Base-by-base conservation (phyloP, 2,329 filamentous ascomycete genomes). In the Aspergillus sp. region DNA sequence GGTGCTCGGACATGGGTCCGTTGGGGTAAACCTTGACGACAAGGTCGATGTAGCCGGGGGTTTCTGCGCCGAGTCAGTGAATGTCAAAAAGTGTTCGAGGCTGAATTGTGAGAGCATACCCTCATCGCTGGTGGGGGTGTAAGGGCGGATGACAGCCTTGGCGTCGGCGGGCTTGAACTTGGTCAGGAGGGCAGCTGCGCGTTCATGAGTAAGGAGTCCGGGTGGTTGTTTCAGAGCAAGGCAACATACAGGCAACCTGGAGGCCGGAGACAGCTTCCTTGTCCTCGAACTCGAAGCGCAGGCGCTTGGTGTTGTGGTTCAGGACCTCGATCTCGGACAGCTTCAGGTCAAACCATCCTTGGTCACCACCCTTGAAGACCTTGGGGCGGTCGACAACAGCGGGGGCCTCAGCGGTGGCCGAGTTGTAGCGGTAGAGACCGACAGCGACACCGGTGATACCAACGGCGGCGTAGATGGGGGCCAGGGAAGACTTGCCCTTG, bases 231-330 rank as follows among this genome's bases (percentile, higher is more conserved):
- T 49, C 11, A 17, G 10, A 17, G 21, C 42, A 6, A 36, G 27
- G 38, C 19, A 32, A 76, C 81, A 65, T 70, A 84, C 91, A 96
- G 60, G 94, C 88, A 64, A 96, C 82, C 38, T 85, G 79, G 61
- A 99, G 81, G 48, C 95, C 95, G 60, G 91, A 94, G 56, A 96
- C 89, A 78, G 89, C 86, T 75, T 96, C 90, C 64, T 86, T 83
- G 75, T 96, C 90, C 15, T 91, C 91, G 47, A 98, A 87, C 71
- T 89, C 87, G 80, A 99, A 98, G 70, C 90, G 88, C 75, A 98
- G 84, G 70, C 86, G 88, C 87, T 98, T 98, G 70, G 92, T 96
- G 84, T 98, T 98, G 84, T 93, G 90, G 83, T 92, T 97, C 80
- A 97, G 79, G 49, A 83, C 80, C 80, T 96, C 90, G 53, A 92